Evolutionary conservation across 2,329 filamentous ascomycete species (phyloP).

Genomic region (Aspergillus aculeatus): DNA sequence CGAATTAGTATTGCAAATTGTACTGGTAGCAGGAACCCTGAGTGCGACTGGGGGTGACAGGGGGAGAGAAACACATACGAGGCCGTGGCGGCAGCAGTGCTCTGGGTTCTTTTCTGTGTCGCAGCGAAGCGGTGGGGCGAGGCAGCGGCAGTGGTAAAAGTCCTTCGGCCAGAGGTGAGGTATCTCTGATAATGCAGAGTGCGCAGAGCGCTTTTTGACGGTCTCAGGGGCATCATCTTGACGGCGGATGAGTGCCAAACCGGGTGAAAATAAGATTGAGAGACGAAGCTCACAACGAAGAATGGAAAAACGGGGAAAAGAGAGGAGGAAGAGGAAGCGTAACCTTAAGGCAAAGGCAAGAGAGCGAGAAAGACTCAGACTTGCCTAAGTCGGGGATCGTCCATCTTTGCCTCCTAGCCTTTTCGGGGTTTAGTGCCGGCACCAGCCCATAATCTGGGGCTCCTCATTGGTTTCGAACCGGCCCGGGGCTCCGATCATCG

Average conservation of each 20-base stretch:
- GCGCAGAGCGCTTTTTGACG: slow-evolving; percentile 50
- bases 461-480: slow-evolving; percentile 24
- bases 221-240: slow-evolving; percentile 53
- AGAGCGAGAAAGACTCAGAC: slow-evolving; percentile 17
- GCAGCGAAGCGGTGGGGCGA: slow-evolving; percentile 29
- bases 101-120: slow-evolving; percentile 48
- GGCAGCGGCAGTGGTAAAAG: slow-evolving; percentile 46
- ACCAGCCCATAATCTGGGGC: slow-evolving; percentile 26
- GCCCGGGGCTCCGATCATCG: slow-evolving; percentile 32
- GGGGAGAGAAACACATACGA: slow-evolving; percentile 49
- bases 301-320: slow-evolving; percentile 16
- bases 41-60: background rate
- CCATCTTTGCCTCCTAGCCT: slow-evolving; percentile 8
- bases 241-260: slow-evolving; percentile 34
- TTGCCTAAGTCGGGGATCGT: slow-evolving; percentile 8
- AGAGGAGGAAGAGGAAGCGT: slow-evolving; percentile 16
- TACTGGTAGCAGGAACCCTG: background rate
- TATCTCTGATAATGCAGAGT: slow-evolving; percentile 46
- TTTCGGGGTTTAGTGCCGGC: slow-evolving; percentile 12
- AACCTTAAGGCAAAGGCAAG: slow-evolving; percentile 25
- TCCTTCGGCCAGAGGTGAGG: slow-evolving; percentile 37
- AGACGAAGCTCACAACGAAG: slow-evolving; percentile 11
- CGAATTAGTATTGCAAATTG: slow-evolving; percentile 15
- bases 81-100: slow-evolving; percentile 51
- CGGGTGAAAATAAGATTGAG: slow-evolving; percentile 25